Percentiles rank a stretch among this genome's conserved stretches.
phyloP scores from a whole-genome alignment of 2,329 filamentous ascomycete genomes.

The Sarocladium strictum region DNA sequence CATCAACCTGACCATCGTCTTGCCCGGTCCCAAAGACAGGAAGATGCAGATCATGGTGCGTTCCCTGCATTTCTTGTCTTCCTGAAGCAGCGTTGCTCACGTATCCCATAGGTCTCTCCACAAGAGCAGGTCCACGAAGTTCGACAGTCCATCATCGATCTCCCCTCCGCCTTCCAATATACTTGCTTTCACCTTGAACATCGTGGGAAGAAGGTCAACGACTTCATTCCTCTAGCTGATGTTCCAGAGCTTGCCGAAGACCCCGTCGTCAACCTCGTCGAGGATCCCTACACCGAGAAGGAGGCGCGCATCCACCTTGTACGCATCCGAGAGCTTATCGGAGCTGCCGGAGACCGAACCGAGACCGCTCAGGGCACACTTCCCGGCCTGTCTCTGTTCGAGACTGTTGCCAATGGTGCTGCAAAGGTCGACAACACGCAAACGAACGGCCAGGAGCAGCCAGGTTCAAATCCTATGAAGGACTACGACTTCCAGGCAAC shows the following conservation, averaged over 20 bases:
- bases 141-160: constrained; percentile 91
- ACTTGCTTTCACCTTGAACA: constrained; percentile 98
- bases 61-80: not conserved
- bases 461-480: constrained; percentile 37
- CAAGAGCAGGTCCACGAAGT: constrained; percentile 98
- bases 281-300: constrained; percentile 98
- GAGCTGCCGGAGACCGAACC: constrained; percentile 80
- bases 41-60: constrained; percentile 82
- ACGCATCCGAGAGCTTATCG: constrained; percentile 85
- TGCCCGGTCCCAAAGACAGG: constrained; percentile 67
- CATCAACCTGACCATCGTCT: constrained; percentile 64
- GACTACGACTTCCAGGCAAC: constrained; percentile 73
- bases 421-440: not conserved
- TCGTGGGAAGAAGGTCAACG: constrained; percentile 83
- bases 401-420: constrained; percentile 57
- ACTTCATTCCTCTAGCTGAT: constrained; percentile 88
- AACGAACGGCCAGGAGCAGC: constrained; percentile 27
- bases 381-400: constrained; percentile 81
- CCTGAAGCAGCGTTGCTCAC: constrained; percentile 4
- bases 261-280: constrained; percentile 74
- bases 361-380: constrained; percentile 82
- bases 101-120: constrained; percentile 61
- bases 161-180: constrained; percentile 89
- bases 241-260: constrained; percentile 72
- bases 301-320: constrained; percentile 94